Conservation (phyloP, 139 green algal species). For the Axilococcus clingmanii region DNA sequence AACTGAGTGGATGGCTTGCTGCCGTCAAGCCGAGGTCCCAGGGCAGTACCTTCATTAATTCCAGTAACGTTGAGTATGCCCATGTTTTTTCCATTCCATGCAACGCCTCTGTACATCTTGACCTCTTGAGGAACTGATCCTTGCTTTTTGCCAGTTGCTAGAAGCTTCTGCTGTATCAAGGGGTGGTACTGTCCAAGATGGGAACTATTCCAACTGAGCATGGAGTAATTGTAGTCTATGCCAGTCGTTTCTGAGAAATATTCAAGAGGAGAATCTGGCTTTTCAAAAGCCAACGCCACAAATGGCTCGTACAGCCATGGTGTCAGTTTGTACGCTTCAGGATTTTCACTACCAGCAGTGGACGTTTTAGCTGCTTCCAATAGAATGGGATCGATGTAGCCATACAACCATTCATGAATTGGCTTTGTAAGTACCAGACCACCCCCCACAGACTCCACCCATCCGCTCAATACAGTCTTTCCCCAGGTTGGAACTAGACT, state of each 20-base stretch:
- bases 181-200: conserved; percentile 16
- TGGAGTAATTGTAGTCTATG: neutral
- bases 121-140: conserved; percentile 3
- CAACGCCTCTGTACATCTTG: neutral
- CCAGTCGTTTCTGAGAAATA: conserved; percentile 4
- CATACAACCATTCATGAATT: conserved; percentile 23
- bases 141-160: conserved; percentile 10
- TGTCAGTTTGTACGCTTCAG: neutral
- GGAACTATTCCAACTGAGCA: conserved; percentile 8
- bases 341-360: neutral
- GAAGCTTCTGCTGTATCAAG: conserved; percentile 15
- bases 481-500: conserved; percentile 3
- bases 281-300: conserved; percentile 1
- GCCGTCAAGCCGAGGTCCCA: neutral
- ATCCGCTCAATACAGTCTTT: conserved; percentile 1
- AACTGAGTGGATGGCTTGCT: conserved; percentile 1
- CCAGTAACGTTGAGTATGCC: conserved; percentile 21
- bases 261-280: neutral
- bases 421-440: conserved; percentile 17
- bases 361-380: neutral
- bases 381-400: conserved; percentile 23
- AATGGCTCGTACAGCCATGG: conserved; percentile 16
- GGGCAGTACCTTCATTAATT: conserved; percentile 16
- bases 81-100: neutral
- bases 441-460: neutral